phyloP scores from a whole-genome alignment of 345 rosid genomes.

The Lepidium sativum region DNA sequence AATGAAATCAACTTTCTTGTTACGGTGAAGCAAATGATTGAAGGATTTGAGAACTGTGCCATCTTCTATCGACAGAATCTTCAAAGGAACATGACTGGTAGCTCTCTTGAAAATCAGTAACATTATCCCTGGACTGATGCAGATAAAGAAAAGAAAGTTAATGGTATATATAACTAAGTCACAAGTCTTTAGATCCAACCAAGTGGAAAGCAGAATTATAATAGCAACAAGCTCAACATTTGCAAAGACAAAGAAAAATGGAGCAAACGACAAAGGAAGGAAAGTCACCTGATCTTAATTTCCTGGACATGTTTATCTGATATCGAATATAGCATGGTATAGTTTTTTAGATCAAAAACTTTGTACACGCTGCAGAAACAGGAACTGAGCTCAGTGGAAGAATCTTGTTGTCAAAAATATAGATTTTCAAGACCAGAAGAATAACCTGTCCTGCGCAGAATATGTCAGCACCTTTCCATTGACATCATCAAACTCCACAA shows the following conservation, averaged over 20 bases:
- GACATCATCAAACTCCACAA: slow-evolving; percentile 98
- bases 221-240: slow-evolving; percentile 35
- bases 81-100: slow-evolving; percentile 67
- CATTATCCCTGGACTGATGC: slow-evolving; percentile 91
- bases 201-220: neutral
- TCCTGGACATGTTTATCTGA: slow-evolving; percentile 87
- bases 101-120: slow-evolving; percentile 79
- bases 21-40: slow-evolving; percentile 82
- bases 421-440: neutral
- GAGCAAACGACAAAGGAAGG: neutral
- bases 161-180: neutral
- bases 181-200: neutral
- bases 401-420: neutral
- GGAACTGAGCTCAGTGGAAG: slow-evolving; percentile 5
- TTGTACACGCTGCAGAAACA: slow-evolving; percentile 66
- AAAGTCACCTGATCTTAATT: slow-evolving; percentile 82
- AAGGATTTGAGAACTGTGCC: slow-evolving; percentile 92
- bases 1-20: slow-evolving; percentile 96
- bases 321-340: slow-evolving; percentile 84
- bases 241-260: neutral
- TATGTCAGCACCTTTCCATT: slow-evolving; percentile 93
- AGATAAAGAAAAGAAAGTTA: neutral
- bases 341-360: slow-evolving; percentile 93
- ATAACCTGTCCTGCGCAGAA: slow-evolving; percentile 91
- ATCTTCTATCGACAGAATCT: slow-evolving; percentile 93